Evolutionary conservation across 148 eudicot genomes (phyloP), one percentile per base, ranked within the genome.

Genomic region (Limonium bicolor): DNA sequence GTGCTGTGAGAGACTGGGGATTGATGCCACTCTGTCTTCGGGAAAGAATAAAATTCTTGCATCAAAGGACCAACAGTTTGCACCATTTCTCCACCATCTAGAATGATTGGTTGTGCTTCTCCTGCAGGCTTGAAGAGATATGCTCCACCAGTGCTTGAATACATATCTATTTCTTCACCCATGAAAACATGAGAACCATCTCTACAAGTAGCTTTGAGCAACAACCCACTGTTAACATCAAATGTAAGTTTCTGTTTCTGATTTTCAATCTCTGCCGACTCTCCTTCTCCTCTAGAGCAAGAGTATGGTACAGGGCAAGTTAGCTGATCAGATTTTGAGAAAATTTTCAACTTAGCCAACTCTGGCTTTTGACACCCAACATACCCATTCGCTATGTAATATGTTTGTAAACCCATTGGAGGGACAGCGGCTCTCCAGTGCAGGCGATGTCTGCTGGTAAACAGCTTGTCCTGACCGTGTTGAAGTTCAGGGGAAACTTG

Each of bases 401-500:
- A 92, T 32, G 78, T 73, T 49, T 85, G 80, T 58, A 92, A 60
- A 38, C 99, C 99, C 69, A 92, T 52, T 29, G 99, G 80, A 51
- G 94, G 94, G 31, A 78, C 62, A 12, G 85, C 72, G 55, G 99
- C 81, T 64, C 70, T 81, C 93, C 93, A 92, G 41, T 85, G 77
- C 13, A 92, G 64, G 20, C 95, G 84, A 58, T 92, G 99, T 42
- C 75, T 78, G 50, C 82, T 78, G 14, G 95, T 78, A 59, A 81
- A 92, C 24, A 67, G 31, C 17, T 68, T 74, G 20, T 50, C 67
- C 46, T 68, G 63, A 23, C 62, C 69, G 53, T 85, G 94, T 53
- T 73, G 76, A 55, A 81, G 38, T 68, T 92, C 99, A 21, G 99
- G 99, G 63, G 99, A 92, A 39, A 78, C 63, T 63, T 92, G 99